phyloP scores from a whole-genome alignment of 257 asterid species.

The Knoxia roxburghii region DNA sequence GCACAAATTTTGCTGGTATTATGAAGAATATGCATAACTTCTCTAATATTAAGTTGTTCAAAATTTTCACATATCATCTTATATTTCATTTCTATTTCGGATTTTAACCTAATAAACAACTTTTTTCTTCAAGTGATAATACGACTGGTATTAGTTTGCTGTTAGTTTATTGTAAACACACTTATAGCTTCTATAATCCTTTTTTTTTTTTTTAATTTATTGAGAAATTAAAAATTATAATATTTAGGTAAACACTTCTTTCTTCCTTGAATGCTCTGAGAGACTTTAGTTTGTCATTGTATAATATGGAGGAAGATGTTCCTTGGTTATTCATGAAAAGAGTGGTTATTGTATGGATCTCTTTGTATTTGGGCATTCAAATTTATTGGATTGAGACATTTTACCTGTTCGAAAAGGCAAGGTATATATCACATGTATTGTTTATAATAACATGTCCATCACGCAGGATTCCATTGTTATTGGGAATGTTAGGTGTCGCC shows the following conservation, averaged over 20 bases:
- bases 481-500: constrained; percentile 49
- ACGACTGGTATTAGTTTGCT: background rate
- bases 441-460: background rate
- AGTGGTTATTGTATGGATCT: background rate
- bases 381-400: background rate
- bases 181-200: background rate
- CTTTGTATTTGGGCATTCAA: background rate
- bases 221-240: background rate
- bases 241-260: background rate
- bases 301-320: background rate
- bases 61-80: background rate
- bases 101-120: no score
- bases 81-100: background rate
- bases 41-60: background rate
- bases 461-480: constrained; percentile 47
- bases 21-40: background rate
- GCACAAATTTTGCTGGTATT: background rate
- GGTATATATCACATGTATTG: constrained; percentile 6
- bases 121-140: background rate
- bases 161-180: background rate
- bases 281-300: background rate
- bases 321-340: background rate
- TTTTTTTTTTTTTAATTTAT: no score
- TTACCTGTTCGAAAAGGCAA: background rate
- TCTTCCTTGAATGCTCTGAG: background rate